phyloP scores from a whole-genome alignment of 331 rosid genomes.

The Cydonia oblonga region DNA sequence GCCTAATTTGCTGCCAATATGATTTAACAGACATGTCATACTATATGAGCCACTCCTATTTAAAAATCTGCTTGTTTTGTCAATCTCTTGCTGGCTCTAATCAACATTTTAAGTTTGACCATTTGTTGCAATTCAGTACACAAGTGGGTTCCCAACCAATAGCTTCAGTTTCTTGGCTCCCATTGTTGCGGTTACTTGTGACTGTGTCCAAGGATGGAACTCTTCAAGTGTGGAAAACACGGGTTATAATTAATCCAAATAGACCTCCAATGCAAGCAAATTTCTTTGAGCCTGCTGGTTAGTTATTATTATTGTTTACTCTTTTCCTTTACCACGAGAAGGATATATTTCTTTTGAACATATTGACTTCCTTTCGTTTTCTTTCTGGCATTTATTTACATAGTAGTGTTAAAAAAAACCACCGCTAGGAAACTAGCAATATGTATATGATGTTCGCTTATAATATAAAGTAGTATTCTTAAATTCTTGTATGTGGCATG shows the following conservation, averaged over 20 bases:
- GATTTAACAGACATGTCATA: not conserved
- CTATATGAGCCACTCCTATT: constrained; percentile 1
- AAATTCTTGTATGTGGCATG: not conserved
- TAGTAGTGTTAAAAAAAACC: not conserved
- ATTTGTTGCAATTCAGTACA: constrained; percentile 48
- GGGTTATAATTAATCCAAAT: constrained; percentile 62
- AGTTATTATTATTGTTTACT: constrained; percentile 16
- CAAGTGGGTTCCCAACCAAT: constrained; percentile 97
- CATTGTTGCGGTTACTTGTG: constrained; percentile 72
- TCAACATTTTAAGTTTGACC: constrained; percentile 4
- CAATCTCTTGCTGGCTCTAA: constrained; percentile 7
- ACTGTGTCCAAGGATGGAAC: constrained; percentile 83
- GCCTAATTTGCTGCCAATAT: not conserved
- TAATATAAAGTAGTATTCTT: not conserved
- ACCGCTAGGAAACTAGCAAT: not conserved
- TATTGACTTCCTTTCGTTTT: not conserved
- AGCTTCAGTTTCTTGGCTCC: constrained; percentile 84
- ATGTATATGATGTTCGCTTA: not conserved
- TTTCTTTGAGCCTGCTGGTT: constrained; percentile 90
- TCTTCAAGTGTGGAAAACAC: constrained; percentile 93
- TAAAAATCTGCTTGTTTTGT: constrained; percentile 9
- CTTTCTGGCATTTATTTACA: not conserved
- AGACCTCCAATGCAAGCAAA: constrained; percentile 76
- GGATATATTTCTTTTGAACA: constrained; percentile 2
- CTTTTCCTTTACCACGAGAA: not conserved